Evolutionary conservation across 1,284 basidiomycete genomes (phyloP), one percentile per base, ranked within the genome.

Genomic region (Kalmanozyma brasiliensis): DNA sequence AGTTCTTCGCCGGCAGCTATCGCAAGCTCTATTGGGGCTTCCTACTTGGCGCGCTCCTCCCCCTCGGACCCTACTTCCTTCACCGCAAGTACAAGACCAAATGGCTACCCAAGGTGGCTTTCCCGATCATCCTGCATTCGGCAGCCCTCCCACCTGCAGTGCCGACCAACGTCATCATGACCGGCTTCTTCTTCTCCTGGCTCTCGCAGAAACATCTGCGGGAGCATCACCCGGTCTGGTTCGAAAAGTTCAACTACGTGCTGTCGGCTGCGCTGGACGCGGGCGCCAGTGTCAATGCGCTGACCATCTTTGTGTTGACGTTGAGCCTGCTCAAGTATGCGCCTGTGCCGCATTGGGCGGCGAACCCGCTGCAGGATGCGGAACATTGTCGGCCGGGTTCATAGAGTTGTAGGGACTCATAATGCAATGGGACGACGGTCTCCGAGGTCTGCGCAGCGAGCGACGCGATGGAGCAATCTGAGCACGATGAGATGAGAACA

Each of bases 131-230:
- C 29, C 82, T 84, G 46, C 82, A 82, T 43, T 85, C 84, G 3
- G 84, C 84, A 0, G 83, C 82, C 4, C 47, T 70, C 6, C 64
- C 69, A 14, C 73, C 76, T 0, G 70, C 73, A 4, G 82, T 83
- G 22, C 85, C 85, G 1, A 83, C 85, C 13, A 86, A 86, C 69
- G 73, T 86, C 73, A 85, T 86, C 61, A 76, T 85, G 35, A 83
- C 82, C 2, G 83, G 84, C 13, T 79, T 84, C 36, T 73, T 83
- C 16, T 81, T 82, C 9, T 83, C 85, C 3, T 82, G 82, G 58
- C 13, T 73, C 64, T 52, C 83, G 73, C 61, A 85, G 83, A 77
- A 80, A 77, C 42, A 83, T 74, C 68, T 76, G 78, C 40, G 83
- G 67, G 30, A 84, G 78, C 63, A 64, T 40, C 67, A 79, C 33